Percentiles rank a stretch among this genome's conserved stretches.
These are phyloP conservation scores for Mucuna pruriens DNA, from an alignment of 306 rosid species.

Conservation along the genomic window DNA sequence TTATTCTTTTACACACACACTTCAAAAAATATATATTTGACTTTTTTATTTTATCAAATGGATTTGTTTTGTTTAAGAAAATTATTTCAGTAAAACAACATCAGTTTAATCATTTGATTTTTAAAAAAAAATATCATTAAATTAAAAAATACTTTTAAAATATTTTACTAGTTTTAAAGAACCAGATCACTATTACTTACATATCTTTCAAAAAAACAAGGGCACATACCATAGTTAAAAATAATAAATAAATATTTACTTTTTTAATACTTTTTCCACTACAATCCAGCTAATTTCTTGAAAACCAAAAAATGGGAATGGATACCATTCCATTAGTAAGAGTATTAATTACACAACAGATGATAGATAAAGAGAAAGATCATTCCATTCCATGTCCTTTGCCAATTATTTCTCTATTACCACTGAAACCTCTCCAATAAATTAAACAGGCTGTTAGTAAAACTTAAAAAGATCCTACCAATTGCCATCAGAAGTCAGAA, in stretches of 20 bases:
- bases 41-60: background rate
- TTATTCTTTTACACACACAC: background rate
- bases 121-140: background rate
- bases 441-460: background rate
- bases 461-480: slow-evolving; percentile 3
- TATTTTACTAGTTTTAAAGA: background rate
- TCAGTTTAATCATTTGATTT: background rate
- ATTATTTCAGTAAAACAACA: background rate
- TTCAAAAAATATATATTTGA: slow-evolving; percentile 16
- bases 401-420: slow-evolving; percentile 11
- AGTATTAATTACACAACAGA: background rate
- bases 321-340: slow-evolving; percentile 5
- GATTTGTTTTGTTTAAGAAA: background rate
- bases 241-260: background rate
- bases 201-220: background rate
- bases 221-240: background rate
- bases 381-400: slow-evolving; percentile 11
- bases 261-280: background rate
- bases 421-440: background rate
- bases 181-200: background rate
- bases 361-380: slow-evolving; percentile 2
- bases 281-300: slow-evolving; percentile 13
- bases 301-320: background rate
- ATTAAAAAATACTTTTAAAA: background rate
- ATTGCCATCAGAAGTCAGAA: slow-evolving; percentile 18